Conservation (phyloP, 176 grass and related monocot genomes). For the Raddia guianensis region DNA sequence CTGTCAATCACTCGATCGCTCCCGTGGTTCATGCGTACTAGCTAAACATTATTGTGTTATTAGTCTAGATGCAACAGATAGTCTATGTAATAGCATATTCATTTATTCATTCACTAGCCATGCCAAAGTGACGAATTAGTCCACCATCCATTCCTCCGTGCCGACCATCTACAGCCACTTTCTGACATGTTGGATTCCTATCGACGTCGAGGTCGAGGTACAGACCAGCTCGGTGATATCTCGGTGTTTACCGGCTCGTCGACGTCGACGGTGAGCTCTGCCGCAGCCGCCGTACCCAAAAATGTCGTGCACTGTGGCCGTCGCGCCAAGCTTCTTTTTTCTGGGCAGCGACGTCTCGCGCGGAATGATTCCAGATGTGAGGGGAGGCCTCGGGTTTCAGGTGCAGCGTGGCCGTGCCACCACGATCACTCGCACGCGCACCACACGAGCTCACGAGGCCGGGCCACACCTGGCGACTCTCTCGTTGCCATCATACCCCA, state of each 20-base stretch:
- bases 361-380: conserved; percentile 14
- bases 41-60: neutral
- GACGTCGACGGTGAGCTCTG: neutral
- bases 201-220: neutral
- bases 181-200: neutral
- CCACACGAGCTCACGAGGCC: conserved; percentile 38
- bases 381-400: neutral
- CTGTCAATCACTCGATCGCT: conserved; percentile 42
- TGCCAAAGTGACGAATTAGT: neutral
- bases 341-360: neutral
- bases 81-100: neutral
- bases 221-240: neutral
- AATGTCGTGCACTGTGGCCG: neutral
- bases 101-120: too few species aligned
- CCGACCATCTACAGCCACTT: neutral
- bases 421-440: neutral
- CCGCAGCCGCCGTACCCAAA: neutral
- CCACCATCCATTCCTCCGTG: too few species aligned
- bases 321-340: neutral
- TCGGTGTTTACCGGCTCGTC: neutral
- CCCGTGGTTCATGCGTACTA: conserved; percentile 9
- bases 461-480: neutral
- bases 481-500: conserved; percentile 50
- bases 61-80: neutral
- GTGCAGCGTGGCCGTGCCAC: neutral